Evolutionary conservation across 2,329 filamentous ascomycete genomes (phyloP).

Genomic region (Intubia oerlemansii): DNA sequence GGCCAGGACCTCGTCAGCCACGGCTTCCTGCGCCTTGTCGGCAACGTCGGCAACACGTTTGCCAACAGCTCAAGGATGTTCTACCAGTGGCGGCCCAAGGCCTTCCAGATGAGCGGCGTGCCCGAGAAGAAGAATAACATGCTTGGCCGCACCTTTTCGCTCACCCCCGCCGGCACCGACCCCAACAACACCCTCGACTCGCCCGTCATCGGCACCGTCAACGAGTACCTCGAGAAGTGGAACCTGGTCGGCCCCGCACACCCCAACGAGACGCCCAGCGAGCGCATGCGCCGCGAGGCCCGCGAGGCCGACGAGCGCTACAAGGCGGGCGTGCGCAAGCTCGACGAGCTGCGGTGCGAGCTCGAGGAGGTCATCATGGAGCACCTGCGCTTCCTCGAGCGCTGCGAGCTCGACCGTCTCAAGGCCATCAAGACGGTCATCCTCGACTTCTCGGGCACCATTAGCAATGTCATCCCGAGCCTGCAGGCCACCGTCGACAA

Average conservation of each 20-base stretch:
- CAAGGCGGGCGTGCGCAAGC: conserved; percentile 63
- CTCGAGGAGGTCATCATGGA: conserved; percentile 90
- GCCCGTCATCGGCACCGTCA: conserved; percentile 60
- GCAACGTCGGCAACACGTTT: conserved; percentile 87
- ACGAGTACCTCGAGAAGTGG: conserved; percentile 81
- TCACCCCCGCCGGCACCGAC: conserved; percentile 22
- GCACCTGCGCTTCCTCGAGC: conserved; percentile 88
- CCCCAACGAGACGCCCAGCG: conserved; percentile 81
- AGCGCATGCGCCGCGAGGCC: conserved; percentile 74
- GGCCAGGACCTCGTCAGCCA: conserved; percentile 78
- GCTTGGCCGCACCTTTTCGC: conserved; percentile 53
- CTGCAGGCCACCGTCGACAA: conserved; percentile 91
- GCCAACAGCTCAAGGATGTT: conserved; percentile 95
- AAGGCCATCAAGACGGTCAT: conserved; percentile 98
- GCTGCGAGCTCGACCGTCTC: conserved; percentile 84
- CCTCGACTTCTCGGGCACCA: conserved; percentile 87
- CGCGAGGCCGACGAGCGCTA: conserved; percentile 84
- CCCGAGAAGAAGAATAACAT: conserved; percentile 64
- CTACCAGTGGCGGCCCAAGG: conserved; percentile 90
- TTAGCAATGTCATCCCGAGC: conserved; percentile 94
- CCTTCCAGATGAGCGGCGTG: conserved; percentile 70
- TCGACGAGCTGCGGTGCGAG: conserved; percentile 79
- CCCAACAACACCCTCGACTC: conserved; percentile 48
- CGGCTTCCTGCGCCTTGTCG: conserved; percentile 75
- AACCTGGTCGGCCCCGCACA: conserved; percentile 77